phyloP scores from a whole-genome alignment of 2,329 filamentous ascomycete genomes.

The Endothia cerciana region DNA sequence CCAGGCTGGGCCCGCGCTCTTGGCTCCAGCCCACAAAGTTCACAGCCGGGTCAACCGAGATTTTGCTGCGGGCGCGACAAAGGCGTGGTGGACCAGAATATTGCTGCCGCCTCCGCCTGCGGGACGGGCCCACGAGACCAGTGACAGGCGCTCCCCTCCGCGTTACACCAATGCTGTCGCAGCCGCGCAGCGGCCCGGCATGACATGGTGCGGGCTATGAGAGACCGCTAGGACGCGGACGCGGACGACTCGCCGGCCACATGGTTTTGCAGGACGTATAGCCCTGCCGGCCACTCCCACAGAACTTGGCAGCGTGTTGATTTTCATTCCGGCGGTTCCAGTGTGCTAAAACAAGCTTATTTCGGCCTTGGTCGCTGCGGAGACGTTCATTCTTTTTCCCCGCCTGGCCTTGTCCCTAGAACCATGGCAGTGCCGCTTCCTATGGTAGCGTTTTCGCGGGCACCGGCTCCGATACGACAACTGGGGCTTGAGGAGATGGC shows the following conservation, averaged over 20 bases:
- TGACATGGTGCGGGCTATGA: conserved; percentile 3
- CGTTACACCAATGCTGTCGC: conserved; percentile 16
- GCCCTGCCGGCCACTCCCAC: neutral
- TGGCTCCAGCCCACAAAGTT: conserved; percentile 2
- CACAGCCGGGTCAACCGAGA: conserved; percentile 9
- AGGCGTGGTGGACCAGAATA: neutral
- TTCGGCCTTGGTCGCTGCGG: conserved; percentile 9
- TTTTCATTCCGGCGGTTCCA: neutral
- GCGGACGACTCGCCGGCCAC: conserved; percentile 8
- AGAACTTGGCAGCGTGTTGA: neutral
- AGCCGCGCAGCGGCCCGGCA: conserved; percentile 14
- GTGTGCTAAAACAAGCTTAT: conserved; percentile 22
- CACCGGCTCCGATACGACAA: neutral
- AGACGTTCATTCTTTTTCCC: conserved; percentile 2
- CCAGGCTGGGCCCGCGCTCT: neutral
- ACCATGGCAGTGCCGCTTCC: neutral
- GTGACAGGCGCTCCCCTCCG: neutral
- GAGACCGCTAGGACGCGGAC: neutral
- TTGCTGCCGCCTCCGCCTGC: neutral
- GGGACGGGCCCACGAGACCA: conserved; percentile 4
- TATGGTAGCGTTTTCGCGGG: neutral
- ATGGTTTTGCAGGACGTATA: neutral
- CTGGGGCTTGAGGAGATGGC: neutral
- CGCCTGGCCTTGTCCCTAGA: neutral
- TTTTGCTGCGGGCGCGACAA: neutral